Evolutionary conservation across 345 rosid species (phyloP), one percentile per base, ranked within the genome.

Genomic region (Garcia nutans): DNA sequence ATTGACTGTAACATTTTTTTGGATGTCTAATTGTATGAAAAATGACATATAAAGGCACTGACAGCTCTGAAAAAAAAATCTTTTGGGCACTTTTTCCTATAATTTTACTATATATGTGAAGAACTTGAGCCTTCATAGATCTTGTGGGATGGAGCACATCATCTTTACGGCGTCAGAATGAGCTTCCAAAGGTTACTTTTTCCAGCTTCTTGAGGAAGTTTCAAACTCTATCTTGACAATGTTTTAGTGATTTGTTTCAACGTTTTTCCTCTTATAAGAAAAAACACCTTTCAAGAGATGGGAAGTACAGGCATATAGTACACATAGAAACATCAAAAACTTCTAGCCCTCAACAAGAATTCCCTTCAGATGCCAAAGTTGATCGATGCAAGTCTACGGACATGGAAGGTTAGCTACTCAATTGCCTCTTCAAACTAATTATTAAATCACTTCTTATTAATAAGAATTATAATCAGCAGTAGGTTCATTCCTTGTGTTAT

Each of bases 61-160:
- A 28, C 2, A 28, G 31, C 31, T 28, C 31, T 28, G 31, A 28
- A 28, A 28, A 28, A 28, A 28, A 28, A 28, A 1, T 1, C 2
- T 28, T 28, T 28, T 28, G 2, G 31, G 31, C 31, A 28, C 31
- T 28, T 1, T 28, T 65, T 12, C 8, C 44, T n/a, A 3, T 65
- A 3, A 4, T 41, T 10, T 42, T 65, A 0, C 3, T 28, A 58
- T 65, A 50, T 54, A 41, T 74, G 31, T 74, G 85, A 62, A 80
- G 60, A 79, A 82, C 98, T 89, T 92, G 71, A 94, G 91, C 19
- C 71, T 26, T 52, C 57, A 50, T 72, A 94, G 97, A 85, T 73
- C 78, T 94, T 62, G 98, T 92, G 7, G 98, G 98, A 42, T 92
- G 98, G 98, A 87, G 98, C 72, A 91, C 98, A 72, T 88, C 98